Conservation (phyloP, 1,284 basidiomycete species). For the Ganoderma multipileum region DNA sequence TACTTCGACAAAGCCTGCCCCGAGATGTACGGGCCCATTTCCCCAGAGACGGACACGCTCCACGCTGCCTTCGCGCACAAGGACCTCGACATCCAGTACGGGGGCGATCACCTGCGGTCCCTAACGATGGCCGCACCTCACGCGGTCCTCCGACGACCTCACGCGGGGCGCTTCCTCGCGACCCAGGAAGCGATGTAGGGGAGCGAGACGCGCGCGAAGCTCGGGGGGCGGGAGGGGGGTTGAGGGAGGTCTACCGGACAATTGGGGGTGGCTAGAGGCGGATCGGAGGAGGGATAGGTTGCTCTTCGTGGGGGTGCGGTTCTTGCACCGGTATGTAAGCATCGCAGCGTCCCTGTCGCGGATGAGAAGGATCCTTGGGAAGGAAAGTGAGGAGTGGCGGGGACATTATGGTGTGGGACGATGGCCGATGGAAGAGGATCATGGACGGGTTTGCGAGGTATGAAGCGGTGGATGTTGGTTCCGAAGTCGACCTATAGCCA, state of each 20-base stretch:
- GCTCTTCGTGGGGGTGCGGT: constrained; percentile 32
- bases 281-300: constrained; percentile 38
- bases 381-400: constrained; percentile 48
- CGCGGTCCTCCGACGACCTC: constrained; percentile 12
- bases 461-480: constrained; percentile 26
- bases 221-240: neutral
- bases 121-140: neutral
- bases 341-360: constrained; percentile 40
- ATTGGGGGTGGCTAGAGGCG: constrained; percentile 35
- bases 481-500: neutral
- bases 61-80: constrained; percentile 40
- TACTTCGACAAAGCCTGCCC: constrained; percentile 46
- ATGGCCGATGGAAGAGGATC: constrained; percentile 47
- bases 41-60: constrained; percentile 36
- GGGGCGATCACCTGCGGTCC: neutral
- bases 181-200: constrained; percentile 44
- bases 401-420: constrained; percentile 43
- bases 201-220: constrained; percentile 9
- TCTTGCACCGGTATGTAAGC: constrained; percentile 46
- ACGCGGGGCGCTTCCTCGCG: constrained; percentile 44
- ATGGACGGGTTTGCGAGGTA: constrained; percentile 43
- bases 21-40: constrained; percentile 33
- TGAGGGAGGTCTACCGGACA: neutral
- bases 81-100: neutral
- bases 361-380: constrained; percentile 41